These are phyloP conservation scores for Xerocomus minutiporus DNA, from an alignment of 1,284 basidiomycete species.

Conservation along the genomic window DNA sequence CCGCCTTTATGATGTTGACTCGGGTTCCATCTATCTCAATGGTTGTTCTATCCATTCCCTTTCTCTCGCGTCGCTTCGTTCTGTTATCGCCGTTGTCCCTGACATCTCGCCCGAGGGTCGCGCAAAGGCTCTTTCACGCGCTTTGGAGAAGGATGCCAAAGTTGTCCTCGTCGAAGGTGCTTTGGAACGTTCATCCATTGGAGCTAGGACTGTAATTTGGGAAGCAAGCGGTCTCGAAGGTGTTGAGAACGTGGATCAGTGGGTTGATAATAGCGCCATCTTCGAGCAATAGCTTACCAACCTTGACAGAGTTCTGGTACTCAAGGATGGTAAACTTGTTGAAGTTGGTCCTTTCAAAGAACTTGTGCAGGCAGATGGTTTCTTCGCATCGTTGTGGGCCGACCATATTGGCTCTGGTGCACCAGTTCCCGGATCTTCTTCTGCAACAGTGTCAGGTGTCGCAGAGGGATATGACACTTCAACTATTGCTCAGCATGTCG, in stretches of 20 bases:
- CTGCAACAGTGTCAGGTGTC: slow-evolving; percentile 13
- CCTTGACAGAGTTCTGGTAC: slow-evolving; percentile 63
- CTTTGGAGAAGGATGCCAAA: slow-evolving; percentile 81
- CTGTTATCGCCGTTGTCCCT: slow-evolving; percentile 79
- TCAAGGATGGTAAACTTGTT: slow-evolving; percentile 76
- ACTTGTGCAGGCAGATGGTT: slow-evolving; percentile 60
- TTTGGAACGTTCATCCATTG: slow-evolving; percentile 72
- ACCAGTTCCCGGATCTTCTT: slow-evolving; percentile 29
- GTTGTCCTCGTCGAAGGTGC: slow-evolving; percentile 74
- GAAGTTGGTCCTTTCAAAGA: slow-evolving; percentile 77
- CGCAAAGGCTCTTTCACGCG: slow-evolving; percentile 81
- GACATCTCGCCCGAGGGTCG: slow-evolving; percentile 84
- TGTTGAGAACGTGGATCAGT: slow-evolving; percentile 46
- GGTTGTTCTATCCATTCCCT: slow-evolving; percentile 83
- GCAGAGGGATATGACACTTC: slow-evolving; percentile 27
- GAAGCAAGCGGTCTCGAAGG: slow-evolving; percentile 54
- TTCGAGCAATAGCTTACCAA: slow-evolving; percentile 1
- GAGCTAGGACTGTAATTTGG: slow-evolving; percentile 68
- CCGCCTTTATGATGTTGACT: slow-evolving; percentile 84
- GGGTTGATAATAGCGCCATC: slow-evolving; percentile 31
- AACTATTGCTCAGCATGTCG: slow-evolving; percentile 9
- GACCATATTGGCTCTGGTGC: slow-evolving; percentile 55
- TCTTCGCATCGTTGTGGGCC: slow-evolving; percentile 80
- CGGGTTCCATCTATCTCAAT: slow-evolving; percentile 73
- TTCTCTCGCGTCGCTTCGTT: slow-evolving; percentile 74